phyloP scores from a whole-genome alignment of 768 basidiomycete genomes.

The Panaeolus papilionaceus region DNA sequence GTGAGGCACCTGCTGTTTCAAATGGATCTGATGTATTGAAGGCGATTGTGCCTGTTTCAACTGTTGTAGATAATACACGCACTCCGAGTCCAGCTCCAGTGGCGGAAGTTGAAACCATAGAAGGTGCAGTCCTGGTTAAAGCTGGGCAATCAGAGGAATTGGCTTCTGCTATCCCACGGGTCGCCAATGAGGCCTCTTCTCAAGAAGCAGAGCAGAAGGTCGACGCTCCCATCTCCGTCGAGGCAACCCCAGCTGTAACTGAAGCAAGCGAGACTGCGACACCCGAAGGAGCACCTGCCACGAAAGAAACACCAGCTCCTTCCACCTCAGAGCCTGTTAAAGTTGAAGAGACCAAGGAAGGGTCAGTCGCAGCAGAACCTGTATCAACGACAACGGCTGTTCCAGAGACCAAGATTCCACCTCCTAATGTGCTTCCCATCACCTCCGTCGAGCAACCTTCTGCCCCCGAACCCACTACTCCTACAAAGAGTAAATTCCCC shows the following conservation, averaged over 20 bases:
- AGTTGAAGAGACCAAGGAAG: conserved; percentile 1
- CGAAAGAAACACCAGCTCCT: not conserved
- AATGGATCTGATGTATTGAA: not conserved
- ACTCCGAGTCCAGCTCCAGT: not conserved
- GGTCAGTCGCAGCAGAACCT: not conserved
- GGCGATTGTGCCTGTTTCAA: not conserved
- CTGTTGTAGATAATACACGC: not conserved
- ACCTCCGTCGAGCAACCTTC: not conserved
- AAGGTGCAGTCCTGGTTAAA: not conserved
- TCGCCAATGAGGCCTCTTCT: not conserved
- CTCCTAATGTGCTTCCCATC: not conserved
- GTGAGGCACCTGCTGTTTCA: not conserved
- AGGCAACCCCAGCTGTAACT: not conserved
- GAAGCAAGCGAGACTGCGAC: not conserved
- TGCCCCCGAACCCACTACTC: conserved; percentile 14
- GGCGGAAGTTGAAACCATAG: not conserved
- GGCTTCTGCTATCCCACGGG: not conserved
- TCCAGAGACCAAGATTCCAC: not conserved
- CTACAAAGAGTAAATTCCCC: conserved; percentile 21
- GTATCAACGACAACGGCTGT: not conserved
- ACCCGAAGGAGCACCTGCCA: not conserved
- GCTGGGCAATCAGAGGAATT: not conserved
- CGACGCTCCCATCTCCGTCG: not conserved
- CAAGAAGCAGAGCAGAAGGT: not conserved
- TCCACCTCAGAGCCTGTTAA: conserved; percentile 6